Base-by-base conservation (phyloP, 2,329 filamentous ascomycete genomes). In the Mollisiaceae sp. region DNA sequence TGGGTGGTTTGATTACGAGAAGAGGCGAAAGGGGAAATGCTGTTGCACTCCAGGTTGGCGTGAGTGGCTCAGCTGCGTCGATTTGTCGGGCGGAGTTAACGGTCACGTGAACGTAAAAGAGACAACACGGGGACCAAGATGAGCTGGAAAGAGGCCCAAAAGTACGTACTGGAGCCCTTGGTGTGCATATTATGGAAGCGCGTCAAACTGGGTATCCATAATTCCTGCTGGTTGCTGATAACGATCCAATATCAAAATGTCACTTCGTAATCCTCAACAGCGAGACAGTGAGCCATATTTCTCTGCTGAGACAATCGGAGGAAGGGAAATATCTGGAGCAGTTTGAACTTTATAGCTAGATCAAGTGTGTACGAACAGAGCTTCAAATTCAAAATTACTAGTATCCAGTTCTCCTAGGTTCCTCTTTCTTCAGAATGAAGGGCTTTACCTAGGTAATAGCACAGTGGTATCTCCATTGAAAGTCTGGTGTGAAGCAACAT, bases 21-120 rank as follows among this genome's bases (percentile, higher is more conserved):
- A 58, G 65, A 67, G 64, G 62, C 59, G 64, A 65, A 60, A 43
- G 45, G 41, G 38, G 39, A 47, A 41, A 50, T 61, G 41, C 50
- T 41, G 62, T 63, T 41, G 47, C 32, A 60, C 36, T 60, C 57
- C 62, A 57, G 50, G 58, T 62, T 32, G n/a, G 39, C 52, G 24
- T 55, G 52, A 8, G 64, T 65, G 63, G 63, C 63, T 67, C 59
- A 67, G 65, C 65, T 27, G 32, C 20, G 18, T 41, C 47, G 12
- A 59, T 57, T 24, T 36, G 11, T 27, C 32, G 35, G 35, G 20
- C 39, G 61, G 54, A 59, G 20, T 36, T 61, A 38, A 8, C 9
- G 41, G 41, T 63, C 54, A 59, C 61, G 45, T 50, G 45, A 24
- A 50, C 6, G n/a, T 8, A 11, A 11, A 22, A 4, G 22, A 22